Conservation (phyloP, 148 eudicot species). For the Rhododendron mucronatum region DNA sequence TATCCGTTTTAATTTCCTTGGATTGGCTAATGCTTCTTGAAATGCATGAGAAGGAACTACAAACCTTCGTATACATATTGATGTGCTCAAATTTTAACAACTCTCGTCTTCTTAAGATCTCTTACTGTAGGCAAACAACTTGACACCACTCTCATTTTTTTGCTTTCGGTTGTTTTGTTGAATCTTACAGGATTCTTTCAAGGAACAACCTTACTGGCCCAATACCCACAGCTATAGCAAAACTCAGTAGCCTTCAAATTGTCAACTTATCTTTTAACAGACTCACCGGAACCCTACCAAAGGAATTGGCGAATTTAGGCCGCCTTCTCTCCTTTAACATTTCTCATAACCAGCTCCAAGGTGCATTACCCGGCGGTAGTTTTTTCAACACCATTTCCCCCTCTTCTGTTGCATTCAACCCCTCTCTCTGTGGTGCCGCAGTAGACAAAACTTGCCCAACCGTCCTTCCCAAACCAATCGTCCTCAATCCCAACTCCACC, state of each 20-base stretch:
- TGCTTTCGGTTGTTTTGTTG: slow-evolving; percentile 4
- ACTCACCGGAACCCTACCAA: slow-evolving; percentile 65
- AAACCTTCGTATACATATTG: background rate
- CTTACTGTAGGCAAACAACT: background rate
- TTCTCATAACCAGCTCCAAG: slow-evolving; percentile 82
- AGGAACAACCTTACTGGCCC: slow-evolving; percentile 57
- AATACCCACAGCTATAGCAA: slow-evolving; percentile 54
- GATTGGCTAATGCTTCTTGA: background rate
- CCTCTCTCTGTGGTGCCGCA: slow-evolving; percentile 76
- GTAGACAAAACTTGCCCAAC: slow-evolving; percentile 52
- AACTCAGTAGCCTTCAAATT: slow-evolving; percentile 45
- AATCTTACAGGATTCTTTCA: slow-evolving; percentile 56
- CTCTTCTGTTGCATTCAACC: slow-evolving; percentile 59
- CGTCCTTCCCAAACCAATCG: slow-evolving; percentile 90
- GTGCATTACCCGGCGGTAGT: slow-evolving; percentile 72
- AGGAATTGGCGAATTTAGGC: slow-evolving; percentile 64
- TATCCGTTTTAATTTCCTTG: background rate
- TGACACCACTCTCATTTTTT: slow-evolving; percentile 1
- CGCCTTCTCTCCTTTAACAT: slow-evolving; percentile 61
- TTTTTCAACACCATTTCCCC: slow-evolving; percentile 84
- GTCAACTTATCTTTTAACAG: slow-evolving; percentile 74
- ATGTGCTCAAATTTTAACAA: background rate
- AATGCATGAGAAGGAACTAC: background rate
- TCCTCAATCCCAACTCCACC: slow-evolving; percentile 76
- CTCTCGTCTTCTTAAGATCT: background rate